Conservation (phyloP, 2,329 filamentous ascomycete genomes). For the Xylariaceae sp. region DNA sequence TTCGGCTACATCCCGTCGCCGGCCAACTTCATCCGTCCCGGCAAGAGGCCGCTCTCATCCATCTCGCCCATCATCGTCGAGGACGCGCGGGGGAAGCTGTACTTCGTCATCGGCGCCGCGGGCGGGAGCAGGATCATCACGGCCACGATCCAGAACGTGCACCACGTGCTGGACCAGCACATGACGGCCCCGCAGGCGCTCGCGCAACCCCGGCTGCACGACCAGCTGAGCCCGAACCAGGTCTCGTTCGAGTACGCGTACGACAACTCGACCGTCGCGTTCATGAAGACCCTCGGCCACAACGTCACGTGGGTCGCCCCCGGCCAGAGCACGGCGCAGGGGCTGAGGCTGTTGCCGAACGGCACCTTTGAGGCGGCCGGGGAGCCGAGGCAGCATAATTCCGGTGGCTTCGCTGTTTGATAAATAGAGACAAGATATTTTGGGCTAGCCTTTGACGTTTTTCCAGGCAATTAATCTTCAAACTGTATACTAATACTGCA, state of each 20-base stretch:
- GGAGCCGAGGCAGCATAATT: slow-evolving; percentile 73
- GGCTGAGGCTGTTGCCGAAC: slow-evolving; percentile 57
- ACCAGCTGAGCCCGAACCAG: slow-evolving; percentile 69
- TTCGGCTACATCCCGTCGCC: slow-evolving; percentile 74
- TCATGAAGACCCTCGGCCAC: slow-evolving; percentile 61
- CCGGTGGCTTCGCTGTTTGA: slow-evolving; percentile 57
- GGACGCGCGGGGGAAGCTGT: slow-evolving; percentile 60
- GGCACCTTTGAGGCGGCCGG: slow-evolving; percentile 71
- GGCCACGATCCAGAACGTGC: slow-evolving; percentile 69
- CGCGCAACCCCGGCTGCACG: slow-evolving; percentile 66
- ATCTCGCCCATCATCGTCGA: slow-evolving; percentile 76
- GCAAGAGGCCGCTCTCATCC: slow-evolving; percentile 72
- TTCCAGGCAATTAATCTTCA: no score
- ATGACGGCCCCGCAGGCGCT: slow-evolving; percentile 60
- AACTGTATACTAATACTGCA: no score
- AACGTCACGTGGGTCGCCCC: slow-evolving; percentile 68
- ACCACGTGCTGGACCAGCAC: slow-evolving; percentile 64
- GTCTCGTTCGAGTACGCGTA: slow-evolving; percentile 67
- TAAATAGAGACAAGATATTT: background rate
- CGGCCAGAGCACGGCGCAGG: slow-evolving; percentile 67
- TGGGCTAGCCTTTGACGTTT: no score
- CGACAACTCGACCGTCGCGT: slow-evolving; percentile 63
- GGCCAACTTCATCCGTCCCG: slow-evolving; percentile 68
- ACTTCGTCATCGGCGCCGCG: slow-evolving; percentile 69
- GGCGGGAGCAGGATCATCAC: slow-evolving; percentile 85